phyloP scores from a whole-genome alignment of 78 protist genomes.

The Dictyostelium intermedium region DNA sequence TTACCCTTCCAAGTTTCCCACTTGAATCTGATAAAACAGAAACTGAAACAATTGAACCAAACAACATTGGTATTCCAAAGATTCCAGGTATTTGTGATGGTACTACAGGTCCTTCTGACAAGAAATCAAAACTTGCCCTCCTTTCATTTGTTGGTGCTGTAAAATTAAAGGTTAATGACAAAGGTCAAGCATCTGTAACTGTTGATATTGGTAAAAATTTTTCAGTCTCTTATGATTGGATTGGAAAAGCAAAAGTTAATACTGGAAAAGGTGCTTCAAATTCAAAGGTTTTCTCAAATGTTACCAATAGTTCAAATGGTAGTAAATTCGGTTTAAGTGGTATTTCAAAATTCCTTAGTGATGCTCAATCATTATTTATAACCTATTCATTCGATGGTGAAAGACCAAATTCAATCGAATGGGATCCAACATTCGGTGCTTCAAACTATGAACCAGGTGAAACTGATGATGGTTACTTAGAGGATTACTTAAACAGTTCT shows the following conservation, averaged over 20 bases:
- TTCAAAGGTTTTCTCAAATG: background rate
- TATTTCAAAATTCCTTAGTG: background rate
- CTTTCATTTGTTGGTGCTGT: background rate
- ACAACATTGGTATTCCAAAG: background rate
- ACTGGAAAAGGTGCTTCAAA: background rate
- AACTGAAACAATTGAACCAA: background rate
- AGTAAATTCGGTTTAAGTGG: background rate
- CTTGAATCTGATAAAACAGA: background rate
- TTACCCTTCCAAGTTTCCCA: background rate
- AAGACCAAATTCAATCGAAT: background rate
- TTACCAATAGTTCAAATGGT: background rate
- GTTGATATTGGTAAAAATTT: background rate
- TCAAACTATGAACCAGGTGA: background rate
- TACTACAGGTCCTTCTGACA: background rate
- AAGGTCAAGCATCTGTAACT: background rate
- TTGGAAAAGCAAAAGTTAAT: background rate
- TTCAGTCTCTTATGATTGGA: background rate
- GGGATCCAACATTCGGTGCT: constrained; percentile 12
- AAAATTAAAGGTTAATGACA: background rate
- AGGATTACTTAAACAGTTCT: background rate
- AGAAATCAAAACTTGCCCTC: background rate
- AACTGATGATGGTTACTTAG: background rate
- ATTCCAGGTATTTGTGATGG: background rate
- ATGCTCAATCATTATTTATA: background rate
- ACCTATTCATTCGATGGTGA: background rate